Conservation (phyloP, 2,329 filamentous ascomycete species). For the Pestalotiopsis sp. region DNA sequence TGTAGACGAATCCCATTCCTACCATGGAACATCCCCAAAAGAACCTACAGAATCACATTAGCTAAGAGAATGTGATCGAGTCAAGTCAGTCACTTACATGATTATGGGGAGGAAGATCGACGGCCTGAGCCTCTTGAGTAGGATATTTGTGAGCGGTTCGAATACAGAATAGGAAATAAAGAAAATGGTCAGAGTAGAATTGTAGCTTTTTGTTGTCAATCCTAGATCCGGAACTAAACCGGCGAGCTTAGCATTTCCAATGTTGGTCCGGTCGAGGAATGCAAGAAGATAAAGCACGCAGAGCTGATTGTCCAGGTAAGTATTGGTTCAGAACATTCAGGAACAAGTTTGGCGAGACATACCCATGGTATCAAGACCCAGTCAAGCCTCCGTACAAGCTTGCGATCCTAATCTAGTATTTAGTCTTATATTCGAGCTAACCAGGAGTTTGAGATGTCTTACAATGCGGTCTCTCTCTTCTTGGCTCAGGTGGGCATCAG, state of each 20-base stretch:
- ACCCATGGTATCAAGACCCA: constrained; percentile 37
- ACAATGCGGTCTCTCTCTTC: constrained; percentile 59
- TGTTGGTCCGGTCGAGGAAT: constrained; percentile 77
- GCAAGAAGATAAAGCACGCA: constrained; percentile 74
- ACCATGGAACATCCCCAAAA: constrained; percentile 71
- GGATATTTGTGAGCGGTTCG: constrained; percentile 75
- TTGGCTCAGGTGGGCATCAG: constrained; percentile 57
- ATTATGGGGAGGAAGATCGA: constrained; percentile 81
- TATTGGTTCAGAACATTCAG: constrained; percentile 24
- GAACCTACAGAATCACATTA: constrained; percentile 40
- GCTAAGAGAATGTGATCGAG: background rate
- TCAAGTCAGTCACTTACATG: constrained; percentile 57
- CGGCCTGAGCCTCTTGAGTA: constrained; percentile 76
- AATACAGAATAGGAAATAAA: constrained; percentile 84
- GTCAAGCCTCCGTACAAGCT: constrained; percentile 34
- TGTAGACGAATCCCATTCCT: constrained; percentile 67
- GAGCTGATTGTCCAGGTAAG: constrained; percentile 42
- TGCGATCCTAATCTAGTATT: constrained; percentile 28
- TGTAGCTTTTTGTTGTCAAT: constrained; percentile 68
- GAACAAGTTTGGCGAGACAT: constrained; percentile 14
- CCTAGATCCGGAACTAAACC: constrained; percentile 56
- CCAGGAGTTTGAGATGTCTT: constrained; percentile 21
- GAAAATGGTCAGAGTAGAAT: constrained; percentile 77
- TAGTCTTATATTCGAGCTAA: background rate
- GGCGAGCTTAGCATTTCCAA: constrained; percentile 67